Evolutionary conservation across 139 green algal genomes (phyloP).

Genomic region (Chloropicon primus): DNA sequence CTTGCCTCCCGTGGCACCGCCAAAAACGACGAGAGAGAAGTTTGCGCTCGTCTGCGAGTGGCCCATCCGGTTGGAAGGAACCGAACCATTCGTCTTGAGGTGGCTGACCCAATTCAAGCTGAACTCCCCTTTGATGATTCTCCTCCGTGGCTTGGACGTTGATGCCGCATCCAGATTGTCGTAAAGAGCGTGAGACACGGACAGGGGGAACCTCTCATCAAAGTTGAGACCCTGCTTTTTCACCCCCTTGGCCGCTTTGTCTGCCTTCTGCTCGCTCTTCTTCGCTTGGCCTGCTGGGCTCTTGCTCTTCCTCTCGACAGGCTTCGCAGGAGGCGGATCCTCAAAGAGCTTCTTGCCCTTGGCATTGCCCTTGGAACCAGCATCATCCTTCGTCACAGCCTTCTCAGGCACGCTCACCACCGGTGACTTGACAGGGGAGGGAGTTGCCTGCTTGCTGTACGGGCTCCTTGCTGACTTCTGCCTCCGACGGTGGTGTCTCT

Average conservation of each 20-base stretch:
- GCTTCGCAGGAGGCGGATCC: too few species aligned
- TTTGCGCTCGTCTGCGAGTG: not conserved
- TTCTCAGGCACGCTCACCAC: not conserved
- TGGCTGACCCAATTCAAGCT: not conserved
- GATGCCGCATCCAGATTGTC: not conserved
- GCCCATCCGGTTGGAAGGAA: not conserved
- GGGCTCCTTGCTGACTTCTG: not conserved
- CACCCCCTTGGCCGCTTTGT: not conserved
- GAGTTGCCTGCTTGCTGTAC: not conserved
- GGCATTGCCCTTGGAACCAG: not conserved
- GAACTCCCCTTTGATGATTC: not conserved
- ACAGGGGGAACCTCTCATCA: not conserved
- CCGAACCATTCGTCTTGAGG: not conserved
- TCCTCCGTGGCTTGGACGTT: not conserved
- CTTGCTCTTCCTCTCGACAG: too few species aligned
- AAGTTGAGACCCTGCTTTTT: not conserved
- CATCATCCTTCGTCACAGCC: not conserved
- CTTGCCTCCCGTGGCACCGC: not conserved
- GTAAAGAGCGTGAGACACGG: not conserved
- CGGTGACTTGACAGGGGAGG: not conserved
- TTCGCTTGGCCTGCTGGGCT: not conserved
- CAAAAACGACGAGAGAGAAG: not conserved
- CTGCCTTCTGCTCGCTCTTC: too few species aligned
- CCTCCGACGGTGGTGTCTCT: not conserved
- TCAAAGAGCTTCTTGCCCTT: not conserved